phyloP scores from a whole-genome alignment of 176 grass and related monocot species.

The Microstegium vimineum region DNA sequence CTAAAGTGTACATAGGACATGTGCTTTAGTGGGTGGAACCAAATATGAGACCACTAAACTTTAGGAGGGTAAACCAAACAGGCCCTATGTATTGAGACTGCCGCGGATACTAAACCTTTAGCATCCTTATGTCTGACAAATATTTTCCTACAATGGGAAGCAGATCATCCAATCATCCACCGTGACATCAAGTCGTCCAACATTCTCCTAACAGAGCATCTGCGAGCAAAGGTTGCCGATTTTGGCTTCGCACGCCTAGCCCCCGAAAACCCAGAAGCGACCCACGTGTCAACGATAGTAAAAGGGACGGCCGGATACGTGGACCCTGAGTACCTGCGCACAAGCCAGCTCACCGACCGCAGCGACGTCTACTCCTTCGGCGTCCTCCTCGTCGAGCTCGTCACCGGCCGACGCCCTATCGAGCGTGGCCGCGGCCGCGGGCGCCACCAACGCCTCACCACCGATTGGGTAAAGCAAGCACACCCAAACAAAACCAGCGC shows the following conservation, averaged over 20 bases:
- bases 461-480: slow-evolving; percentile 58
- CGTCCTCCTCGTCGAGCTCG: slow-evolving; percentile 85
- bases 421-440: slow-evolving; percentile 50
- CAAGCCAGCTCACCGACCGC: slow-evolving; percentile 83
- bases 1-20: no score
- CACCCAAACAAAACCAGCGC: background rate
- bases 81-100: background rate
- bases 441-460: slow-evolving; percentile 68
- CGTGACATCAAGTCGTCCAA: slow-evolving; percentile 90
- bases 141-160: background rate
- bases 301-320: slow-evolving; percentile 92
- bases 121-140: slow-evolving; percentile 9
- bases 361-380: slow-evolving; percentile 98
- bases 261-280: slow-evolving; percentile 52
- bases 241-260: slow-evolving; percentile 79
- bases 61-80: no score
- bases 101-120: background rate
- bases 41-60: no score
- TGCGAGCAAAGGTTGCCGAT: slow-evolving; percentile 83
- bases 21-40: no score
- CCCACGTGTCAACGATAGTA: slow-evolving; percentile 80
- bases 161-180: slow-evolving; percentile 95
- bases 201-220: slow-evolving; percentile 70
- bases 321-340: slow-evolving; percentile 83
- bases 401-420: slow-evolving; percentile 80